Evolutionary conservation across 2,329 filamentous ascomycete species (phyloP).

Genomic region (Arachnomyces sp.): DNA sequence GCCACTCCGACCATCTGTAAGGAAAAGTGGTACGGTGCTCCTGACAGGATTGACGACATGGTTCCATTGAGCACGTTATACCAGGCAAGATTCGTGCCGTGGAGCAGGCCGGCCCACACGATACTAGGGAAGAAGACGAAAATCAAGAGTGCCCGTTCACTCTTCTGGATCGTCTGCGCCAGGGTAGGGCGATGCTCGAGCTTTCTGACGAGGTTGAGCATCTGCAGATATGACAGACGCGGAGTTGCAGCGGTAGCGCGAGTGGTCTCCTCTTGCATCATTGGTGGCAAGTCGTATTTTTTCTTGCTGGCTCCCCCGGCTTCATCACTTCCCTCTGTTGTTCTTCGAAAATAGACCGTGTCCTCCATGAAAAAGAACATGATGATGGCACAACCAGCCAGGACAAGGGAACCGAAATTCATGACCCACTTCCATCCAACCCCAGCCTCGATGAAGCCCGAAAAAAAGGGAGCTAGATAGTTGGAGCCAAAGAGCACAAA

Average conservation of each 20-base stretch:
- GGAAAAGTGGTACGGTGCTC: constrained; percentile 18
- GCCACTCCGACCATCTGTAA: constrained; percentile 15
- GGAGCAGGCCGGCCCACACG: constrained; percentile 16
- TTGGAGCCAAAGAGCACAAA: constrained; percentile 36
- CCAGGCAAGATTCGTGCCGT: constrained; percentile 17
- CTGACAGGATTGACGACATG: constrained; percentile 15
- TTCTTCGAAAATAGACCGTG: constrained; percentile 41
- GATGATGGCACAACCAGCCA: constrained; percentile 38
- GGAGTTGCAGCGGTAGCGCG: not conserved
- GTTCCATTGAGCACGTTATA: constrained; percentile 22
- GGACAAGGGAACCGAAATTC: constrained; percentile 48
- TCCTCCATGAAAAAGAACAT: constrained; percentile 51
- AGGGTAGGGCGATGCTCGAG: too few species aligned
- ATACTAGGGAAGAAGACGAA: constrained; percentile 15
- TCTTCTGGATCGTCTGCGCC: too few species aligned
- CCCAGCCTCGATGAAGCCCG: constrained; percentile 40
- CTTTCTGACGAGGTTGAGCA: too few species aligned
- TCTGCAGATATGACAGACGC: constrained; percentile 14
- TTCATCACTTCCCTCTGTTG: constrained; percentile 4
- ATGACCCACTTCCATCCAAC: constrained; percentile 43
- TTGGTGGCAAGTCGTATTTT: not conserved
- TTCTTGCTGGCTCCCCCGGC: constrained; percentile 1
- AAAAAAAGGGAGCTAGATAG: constrained; percentile 39
- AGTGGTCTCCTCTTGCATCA: constrained; percentile 5
- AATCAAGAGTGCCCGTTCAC: too few species aligned